These are phyloP conservation scores for Amphichorda felina DNA, from an alignment of 2,329 filamentous ascomycete species.

Conservation along the genomic window DNA sequence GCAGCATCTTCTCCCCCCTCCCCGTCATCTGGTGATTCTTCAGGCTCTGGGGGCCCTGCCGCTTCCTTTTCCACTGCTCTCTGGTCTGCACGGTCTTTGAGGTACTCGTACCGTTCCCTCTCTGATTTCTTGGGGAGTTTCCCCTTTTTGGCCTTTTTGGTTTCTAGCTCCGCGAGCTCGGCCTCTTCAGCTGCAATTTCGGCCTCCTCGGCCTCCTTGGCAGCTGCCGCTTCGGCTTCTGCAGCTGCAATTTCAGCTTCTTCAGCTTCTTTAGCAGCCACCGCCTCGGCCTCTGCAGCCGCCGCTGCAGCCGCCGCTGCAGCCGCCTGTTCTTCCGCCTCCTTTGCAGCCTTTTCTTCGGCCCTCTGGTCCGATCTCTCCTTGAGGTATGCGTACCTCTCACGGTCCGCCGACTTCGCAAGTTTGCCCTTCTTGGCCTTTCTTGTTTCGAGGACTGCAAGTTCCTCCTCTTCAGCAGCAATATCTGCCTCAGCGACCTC, in stretches of 20 bases:
- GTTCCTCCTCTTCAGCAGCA: constrained; percentile 10
- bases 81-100: constrained; percentile 8
- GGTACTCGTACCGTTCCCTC: constrained; percentile 14
- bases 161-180: constrained; percentile 12
- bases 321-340: constrained; percentile 15
- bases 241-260: constrained; percentile 8
- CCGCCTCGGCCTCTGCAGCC: constrained; percentile 8
- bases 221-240: constrained; percentile 7
- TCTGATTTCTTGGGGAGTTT: constrained; percentile 10
- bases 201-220: constrained; percentile 8
- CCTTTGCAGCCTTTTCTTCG: constrained; percentile 9
- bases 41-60: constrained; percentile 8
- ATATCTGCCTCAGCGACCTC: constrained; percentile 11
- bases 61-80: constrained; percentile 5
- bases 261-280: constrained; percentile 6
- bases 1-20: constrained; percentile 21
- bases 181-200: constrained; percentile 10
- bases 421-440: constrained; percentile 15
- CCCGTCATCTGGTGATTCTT: constrained; percentile 18
- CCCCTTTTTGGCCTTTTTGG: constrained; percentile 16
- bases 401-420: constrained; percentile 9
- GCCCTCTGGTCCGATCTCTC: constrained; percentile 9
- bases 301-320: constrained; percentile 10
- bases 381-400: constrained; percentile 13
- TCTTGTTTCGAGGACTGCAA: constrained; percentile 15